A percentile compares a stretch with the other conserved stretches of the same genome.
Conservation (phyloP, 495 filamentous ascomycete genomes). For the Aspergillus baeticus region DNA sequence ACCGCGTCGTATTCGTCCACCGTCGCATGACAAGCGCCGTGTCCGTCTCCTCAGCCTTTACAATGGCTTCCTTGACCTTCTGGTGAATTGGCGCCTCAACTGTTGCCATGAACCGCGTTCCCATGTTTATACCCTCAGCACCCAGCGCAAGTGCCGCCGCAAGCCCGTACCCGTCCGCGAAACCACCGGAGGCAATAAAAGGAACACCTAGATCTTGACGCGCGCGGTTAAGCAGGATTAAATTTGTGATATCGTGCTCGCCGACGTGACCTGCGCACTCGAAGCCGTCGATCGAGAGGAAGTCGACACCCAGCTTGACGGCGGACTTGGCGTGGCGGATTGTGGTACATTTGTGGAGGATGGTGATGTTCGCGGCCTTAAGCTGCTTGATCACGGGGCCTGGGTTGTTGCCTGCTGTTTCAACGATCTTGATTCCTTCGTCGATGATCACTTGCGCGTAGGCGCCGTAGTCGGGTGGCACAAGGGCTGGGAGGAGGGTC, state of each 20-base stretch:
- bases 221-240: slow-evolving; percentile 85
- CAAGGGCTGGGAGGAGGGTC: slow-evolving; percentile 86
- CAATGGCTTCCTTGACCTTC: slow-evolving; percentile 92
- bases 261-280: slow-evolving; percentile 97
- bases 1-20: slow-evolving; percentile 88
- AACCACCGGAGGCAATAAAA: slow-evolving; percentile 94
- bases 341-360: slow-evolving; percentile 97
- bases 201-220: slow-evolving; percentile 81
- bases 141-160: slow-evolving; percentile 90
- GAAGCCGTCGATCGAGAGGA: slow-evolving; percentile 94
- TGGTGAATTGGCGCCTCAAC: slow-evolving; percentile 88
- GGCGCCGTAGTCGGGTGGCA: slow-evolving; percentile 86
- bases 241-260: slow-evolving; percentile 95
- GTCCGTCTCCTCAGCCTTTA: slow-evolving; percentile 83
- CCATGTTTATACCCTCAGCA: slow-evolving; percentile 94
- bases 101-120: slow-evolving; percentile 91
- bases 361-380: slow-evolving; percentile 72
- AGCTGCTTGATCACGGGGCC: slow-evolving; percentile 87
- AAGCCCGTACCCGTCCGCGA: slow-evolving; percentile 91
- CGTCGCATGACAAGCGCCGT: slow-evolving; percentile 84
- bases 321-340: slow-evolving; percentile 91
- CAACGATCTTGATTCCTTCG: slow-evolving; percentile 90
- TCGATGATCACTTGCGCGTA: slow-evolving; percentile 94
- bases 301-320: slow-evolving; percentile 93
- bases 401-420: slow-evolving; percentile 94